These are phyloP conservation scores for Singerocomus inundabilis DNA, from an alignment of 1,284 basidiomycete genomes.

Conservation along the genomic window DNA sequence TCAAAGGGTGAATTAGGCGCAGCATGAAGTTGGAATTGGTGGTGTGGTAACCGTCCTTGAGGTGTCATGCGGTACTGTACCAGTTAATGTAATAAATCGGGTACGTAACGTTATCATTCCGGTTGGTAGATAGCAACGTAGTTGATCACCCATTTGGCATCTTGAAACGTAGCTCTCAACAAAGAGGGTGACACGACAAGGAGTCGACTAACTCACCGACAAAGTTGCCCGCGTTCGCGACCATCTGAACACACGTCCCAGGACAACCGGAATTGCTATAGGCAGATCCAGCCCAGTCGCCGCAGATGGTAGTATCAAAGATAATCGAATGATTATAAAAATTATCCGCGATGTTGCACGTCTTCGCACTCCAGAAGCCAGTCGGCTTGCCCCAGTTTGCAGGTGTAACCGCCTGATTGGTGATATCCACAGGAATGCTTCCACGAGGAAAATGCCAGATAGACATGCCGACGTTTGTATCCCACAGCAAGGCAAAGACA, in stretches of 20 bases:
- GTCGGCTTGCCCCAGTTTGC: slow-evolving; percentile 62
- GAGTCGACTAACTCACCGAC: slow-evolving; percentile 38
- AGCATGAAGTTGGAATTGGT: too few species aligned
- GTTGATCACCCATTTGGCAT: slow-evolving; percentile 49
- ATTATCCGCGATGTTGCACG: slow-evolving; percentile 62
- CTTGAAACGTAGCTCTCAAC: slow-evolving; percentile 27
- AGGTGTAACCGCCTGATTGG: slow-evolving; percentile 53
- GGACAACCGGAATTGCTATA: slow-evolving; percentile 62
- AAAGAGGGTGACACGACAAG: not conserved
- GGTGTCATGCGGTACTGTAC: not conserved
- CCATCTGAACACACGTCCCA: slow-evolving; percentile 63
- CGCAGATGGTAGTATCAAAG: slow-evolving; percentile 61
- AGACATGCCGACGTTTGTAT: slow-evolving; percentile 55
- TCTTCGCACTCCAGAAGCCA: slow-evolving; percentile 60
- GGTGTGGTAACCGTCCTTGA: too few species aligned
- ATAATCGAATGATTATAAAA: slow-evolving; percentile 69
- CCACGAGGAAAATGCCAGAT: slow-evolving; percentile 75
- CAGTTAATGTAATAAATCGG: not conserved
- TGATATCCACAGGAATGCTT: slow-evolving; percentile 69
- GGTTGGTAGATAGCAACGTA: slow-evolving; percentile 8
- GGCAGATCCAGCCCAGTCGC: slow-evolving; percentile 57
- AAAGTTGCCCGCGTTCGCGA: slow-evolving; percentile 64
- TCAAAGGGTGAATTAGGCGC: too few species aligned
- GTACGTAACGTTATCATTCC: too few species aligned
- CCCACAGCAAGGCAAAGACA: slow-evolving; percentile 74